Base-by-base conservation (phyloP, 1,284 basidiomycete genomes). In the Chalciporus sp. region DNA sequence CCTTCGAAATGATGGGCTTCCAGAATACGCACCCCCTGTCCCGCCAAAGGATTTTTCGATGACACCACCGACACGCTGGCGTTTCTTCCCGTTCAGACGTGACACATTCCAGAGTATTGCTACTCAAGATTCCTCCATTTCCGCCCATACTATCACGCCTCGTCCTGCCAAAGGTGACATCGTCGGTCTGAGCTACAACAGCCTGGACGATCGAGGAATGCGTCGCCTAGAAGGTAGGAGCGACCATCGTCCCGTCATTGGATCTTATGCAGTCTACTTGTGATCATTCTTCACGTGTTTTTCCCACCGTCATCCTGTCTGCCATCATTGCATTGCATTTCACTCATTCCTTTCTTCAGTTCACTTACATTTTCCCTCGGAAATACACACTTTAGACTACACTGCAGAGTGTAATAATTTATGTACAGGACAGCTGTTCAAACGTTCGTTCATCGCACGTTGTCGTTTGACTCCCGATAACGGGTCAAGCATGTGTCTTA, bases 181-280 rank as follows among this genome's bases (percentile, higher is more conserved):
- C 4, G 71, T 83, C 3, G 90, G 89, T 65, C 67, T 92, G 12
- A 74, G 74, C 42, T 94, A 94, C 66, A 74, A 79, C 59, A 89
- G 87, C 17, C 73, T 94, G 41, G 88, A 92, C 61, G 91, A 94
- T 65, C 76, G 76, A 28, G 84, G 78, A 10, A 93, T 93, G 90
- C 77, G 84, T 50, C 73, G 80, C 47, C 66, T 94, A 31, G 87
- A 90, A 66, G 92, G 85, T n/a, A 78, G 86, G 47, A 89, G 86
- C 59, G 88, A 90, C 66, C 88, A 90, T 64, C 72, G 91, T 45
- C 91, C 90, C 1, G 90, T 93, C 26, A 84, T 93, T 59, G 88
- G 88, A 56, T 79, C 81, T 27, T 91, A 87, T 65, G 81, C 80
- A 42, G 73, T 88, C 49, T 89, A 86, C 63, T 58, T 83, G 40